Evolutionary conservation across 768 basidiomycete genomes (phyloP), one percentile per base, ranked within the genome.

Genomic region (Russula brevipes): DNA sequence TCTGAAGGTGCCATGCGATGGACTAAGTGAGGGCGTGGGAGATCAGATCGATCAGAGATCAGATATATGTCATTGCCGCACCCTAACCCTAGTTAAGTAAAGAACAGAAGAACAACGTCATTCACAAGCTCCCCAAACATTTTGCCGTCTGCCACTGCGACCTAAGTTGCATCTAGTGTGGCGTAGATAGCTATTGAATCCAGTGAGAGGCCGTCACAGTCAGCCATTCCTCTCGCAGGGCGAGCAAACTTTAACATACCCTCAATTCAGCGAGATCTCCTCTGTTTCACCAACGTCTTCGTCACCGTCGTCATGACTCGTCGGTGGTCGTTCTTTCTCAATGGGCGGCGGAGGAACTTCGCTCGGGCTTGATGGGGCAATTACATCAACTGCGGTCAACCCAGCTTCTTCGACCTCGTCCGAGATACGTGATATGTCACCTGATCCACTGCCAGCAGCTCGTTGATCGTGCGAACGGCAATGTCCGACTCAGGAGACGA

Each of bases 271-370:
- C 16, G 74, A 74, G 16, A 89, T 87, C 69, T 91, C 89, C 38
- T 83, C 89, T 5, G 87, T 91, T 72, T 87, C 87, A 0, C 89
- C 90, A 51, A 91, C 81, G 36, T 91, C 90, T 57, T 89, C 89
- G 42, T 89, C 88, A 0, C 72, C 81, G 9, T 85, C 81, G 38
- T 84, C 86, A 24, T 73, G 68, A 59, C 68, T 61, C 73, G 44
- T 75, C 64, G 76, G 70, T 57, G 76, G 71, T 39, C 74, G 76
- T 72, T 91, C 87, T 74, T 92, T 90, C 71, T 88, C 86, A 14
- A 89, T 80, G 0, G 87, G 88, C 31, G 89, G 88, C 0, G 89
- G 85, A 4, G 88, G 89, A 6, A 91, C 86, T 70, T 91, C 86
- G 57, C 77, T 85, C 30, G 84, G 80, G 33, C 8, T 45, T 2